These are phyloP conservation scores for Helminthosporium solani DNA, from an alignment of 2,329 filamentous ascomycete species.

Conservation along the genomic window DNA sequence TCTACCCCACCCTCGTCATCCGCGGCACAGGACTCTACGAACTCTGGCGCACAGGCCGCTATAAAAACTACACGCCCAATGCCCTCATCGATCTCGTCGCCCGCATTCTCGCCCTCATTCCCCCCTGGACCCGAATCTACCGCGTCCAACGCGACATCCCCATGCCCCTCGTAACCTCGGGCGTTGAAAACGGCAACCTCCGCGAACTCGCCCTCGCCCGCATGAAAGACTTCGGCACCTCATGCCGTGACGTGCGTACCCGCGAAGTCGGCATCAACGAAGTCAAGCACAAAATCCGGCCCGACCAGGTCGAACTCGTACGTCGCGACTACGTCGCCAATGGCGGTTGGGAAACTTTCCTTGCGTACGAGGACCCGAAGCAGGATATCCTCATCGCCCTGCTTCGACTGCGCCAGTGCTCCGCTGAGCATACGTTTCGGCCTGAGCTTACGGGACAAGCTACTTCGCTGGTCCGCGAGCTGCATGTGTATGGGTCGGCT, in stretches of 20 bases:
- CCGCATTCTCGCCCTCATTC: constrained; percentile 89
- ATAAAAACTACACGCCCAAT: constrained; percentile 99
- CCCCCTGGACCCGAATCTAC: constrained; percentile 98
- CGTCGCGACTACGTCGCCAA: constrained; percentile 93
- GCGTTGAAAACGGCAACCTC: constrained; percentile 96
- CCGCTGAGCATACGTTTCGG: constrained; percentile 86
- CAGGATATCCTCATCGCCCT: constrained; percentile 96
- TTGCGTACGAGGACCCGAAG: constrained; percentile 97
- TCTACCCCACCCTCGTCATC: constrained; percentile 96
- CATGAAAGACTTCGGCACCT: constrained; percentile 99
- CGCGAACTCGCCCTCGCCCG: constrained; percentile 90
- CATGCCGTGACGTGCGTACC: constrained; percentile 92
- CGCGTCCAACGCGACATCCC: constrained; percentile 97
- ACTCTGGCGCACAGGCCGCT: constrained; percentile 92
- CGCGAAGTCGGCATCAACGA: constrained; percentile 98
- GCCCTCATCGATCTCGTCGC: constrained; percentile 93
- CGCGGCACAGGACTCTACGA: constrained; percentile 95
- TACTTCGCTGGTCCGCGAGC: constrained; percentile 86
- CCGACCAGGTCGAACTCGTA: constrained; percentile 93
- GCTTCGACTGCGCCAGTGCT: constrained; percentile 86
- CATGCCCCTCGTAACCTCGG: constrained; percentile 99
- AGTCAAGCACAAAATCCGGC: constrained; percentile 97
- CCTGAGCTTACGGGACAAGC: constrained; percentile 82
- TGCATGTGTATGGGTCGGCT: constrained; percentile 95
- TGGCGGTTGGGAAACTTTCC: constrained; percentile 96